These are phyloP conservation scores for Adiantum capillusveneris DNA, from an alignment of 75 land plant species.

Conservation along the genomic window DNA sequence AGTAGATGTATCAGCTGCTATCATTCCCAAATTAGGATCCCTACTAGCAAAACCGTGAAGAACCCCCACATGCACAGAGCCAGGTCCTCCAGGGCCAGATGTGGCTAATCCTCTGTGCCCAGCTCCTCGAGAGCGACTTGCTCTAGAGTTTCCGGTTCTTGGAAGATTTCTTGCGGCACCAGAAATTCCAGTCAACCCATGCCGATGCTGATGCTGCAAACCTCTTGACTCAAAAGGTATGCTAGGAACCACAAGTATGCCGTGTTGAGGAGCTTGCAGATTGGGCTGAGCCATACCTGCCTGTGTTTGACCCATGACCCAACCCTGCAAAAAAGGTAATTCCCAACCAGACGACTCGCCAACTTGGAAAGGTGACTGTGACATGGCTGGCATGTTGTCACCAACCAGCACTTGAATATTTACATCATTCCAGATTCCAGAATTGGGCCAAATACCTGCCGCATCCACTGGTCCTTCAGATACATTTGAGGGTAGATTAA, in stretches of 20 bases:
- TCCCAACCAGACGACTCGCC: conserved; percentile 66
- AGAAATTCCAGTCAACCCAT: conserved; percentile 2
- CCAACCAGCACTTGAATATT: conserved; percentile 28
- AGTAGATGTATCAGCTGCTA: conserved; percentile 45
- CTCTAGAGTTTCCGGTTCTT: conserved; percentile 27
- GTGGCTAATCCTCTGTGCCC: conserved; percentile 4
- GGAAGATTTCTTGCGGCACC: conserved; percentile 10
- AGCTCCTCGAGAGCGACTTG: conserved; percentile 9
- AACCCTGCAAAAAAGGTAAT: conserved; percentile 75
- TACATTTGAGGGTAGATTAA: background rate
- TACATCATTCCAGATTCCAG: conserved; percentile 6
- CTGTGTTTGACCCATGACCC: conserved; percentile 68
- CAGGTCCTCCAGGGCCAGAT: background rate
- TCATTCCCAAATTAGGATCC: conserved; percentile 19
- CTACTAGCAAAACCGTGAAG: conserved; percentile 6
- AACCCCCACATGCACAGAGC: conserved; percentile 9
- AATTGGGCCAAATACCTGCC: background rate
- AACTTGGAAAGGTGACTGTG: conserved; percentile 19
- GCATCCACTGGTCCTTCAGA: background rate
- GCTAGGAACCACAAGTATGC: conserved; percentile 15
- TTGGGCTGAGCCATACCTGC: conserved; percentile 25
- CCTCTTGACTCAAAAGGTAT: background rate
- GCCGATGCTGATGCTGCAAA: background rate
- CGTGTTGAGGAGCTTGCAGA: conserved; percentile 18
- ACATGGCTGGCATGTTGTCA: conserved; percentile 7